Base-by-base conservation (phyloP, 495 filamentous ascomycete species). In the Penicillium bovifimosum region DNA sequence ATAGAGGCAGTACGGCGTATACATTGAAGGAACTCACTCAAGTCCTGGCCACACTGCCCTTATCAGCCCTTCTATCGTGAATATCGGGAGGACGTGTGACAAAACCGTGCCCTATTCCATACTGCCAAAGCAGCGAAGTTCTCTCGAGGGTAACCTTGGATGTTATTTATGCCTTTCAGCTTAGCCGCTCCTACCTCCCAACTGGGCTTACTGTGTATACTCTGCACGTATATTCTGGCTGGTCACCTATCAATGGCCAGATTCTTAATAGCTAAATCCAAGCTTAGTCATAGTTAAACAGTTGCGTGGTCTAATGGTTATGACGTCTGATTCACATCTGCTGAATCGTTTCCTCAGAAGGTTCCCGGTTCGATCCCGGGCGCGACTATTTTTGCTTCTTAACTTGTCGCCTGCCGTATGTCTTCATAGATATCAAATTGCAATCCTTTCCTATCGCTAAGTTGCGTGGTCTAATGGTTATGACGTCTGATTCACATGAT, bases 321-420 rank as follows among this genome's bases (percentile, higher is more conserved):
- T 69, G 6, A 70, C 32, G 35, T 46, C 47, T 52, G 41, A 38
- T 47, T 85, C 50, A 24, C 20, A 24, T 24, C 20, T 24, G 20
- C 20, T 24, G 20, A 24, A 46, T 31, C 9, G 29, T 31, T 1
- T 31, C 6, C 29, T 10, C 7, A 63, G 54, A 58, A 61, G 55
- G 52, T 64, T 62, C 62, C 63, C 65, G 65, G 69, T 69, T 72
- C 68, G 67, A 72, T 68, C 65, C 68, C 67, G 63, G 68, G 67
- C 67, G 62, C 61, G 67, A 72, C 45, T 48, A 48, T 36, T 36
- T 36, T 36, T 36, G 1, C 29, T 24, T 24, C 20, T 24, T 24
- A 31, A 31, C 29, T 10, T 31, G 29, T 31, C 9, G 9, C 9
- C 9, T 31, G 1, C 5, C 9, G n/a, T 31, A 10, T 6, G 3